These are phyloP conservation scores for Porcisia deanei DNA, from an alignment of 208 protist species.

Conservation along the genomic window DNA sequence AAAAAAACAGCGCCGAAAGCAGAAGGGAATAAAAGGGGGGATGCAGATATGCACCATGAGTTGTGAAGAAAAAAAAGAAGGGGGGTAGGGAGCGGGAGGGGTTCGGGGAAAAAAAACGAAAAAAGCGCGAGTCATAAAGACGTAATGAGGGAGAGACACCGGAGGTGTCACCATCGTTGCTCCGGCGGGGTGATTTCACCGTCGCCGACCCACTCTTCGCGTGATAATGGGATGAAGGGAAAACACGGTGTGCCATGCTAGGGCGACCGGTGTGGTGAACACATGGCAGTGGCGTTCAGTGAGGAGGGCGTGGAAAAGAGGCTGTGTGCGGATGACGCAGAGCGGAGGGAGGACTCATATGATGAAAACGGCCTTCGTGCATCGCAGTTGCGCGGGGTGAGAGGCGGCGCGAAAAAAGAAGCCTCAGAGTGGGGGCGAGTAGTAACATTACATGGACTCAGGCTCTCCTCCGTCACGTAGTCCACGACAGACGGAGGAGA, in stretches of 20 bases:
- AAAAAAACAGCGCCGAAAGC: neutral
- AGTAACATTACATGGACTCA: constrained; percentile 7
- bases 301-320: constrained; percentile 21
- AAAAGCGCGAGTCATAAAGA: neutral
- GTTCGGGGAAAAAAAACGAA: neutral
- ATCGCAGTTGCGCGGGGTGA: constrained; percentile 33
- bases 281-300: constrained; percentile 1
- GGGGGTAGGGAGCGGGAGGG: neutral
- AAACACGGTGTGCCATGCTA: neutral
- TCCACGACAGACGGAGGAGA: constrained; percentile 7
- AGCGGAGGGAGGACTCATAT: constrained; percentile 18
- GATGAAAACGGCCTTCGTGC: constrained; percentile 7
- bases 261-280: constrained; percentile 5
- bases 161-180: neutral
- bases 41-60: neutral
- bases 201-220: neutral
- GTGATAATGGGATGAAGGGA: neutral
- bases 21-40: neutral
- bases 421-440: neutral
- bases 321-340: constrained; percentile 22
- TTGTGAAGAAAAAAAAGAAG: no score
- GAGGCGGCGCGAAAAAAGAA: constrained; percentile 3
- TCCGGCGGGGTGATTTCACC: neutral
- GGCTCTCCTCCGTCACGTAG: constrained; percentile 11
- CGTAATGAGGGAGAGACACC: neutral